Base-by-base conservation (phyloP, 306 rosid species). In the Ormosia semicastrata region DNA sequence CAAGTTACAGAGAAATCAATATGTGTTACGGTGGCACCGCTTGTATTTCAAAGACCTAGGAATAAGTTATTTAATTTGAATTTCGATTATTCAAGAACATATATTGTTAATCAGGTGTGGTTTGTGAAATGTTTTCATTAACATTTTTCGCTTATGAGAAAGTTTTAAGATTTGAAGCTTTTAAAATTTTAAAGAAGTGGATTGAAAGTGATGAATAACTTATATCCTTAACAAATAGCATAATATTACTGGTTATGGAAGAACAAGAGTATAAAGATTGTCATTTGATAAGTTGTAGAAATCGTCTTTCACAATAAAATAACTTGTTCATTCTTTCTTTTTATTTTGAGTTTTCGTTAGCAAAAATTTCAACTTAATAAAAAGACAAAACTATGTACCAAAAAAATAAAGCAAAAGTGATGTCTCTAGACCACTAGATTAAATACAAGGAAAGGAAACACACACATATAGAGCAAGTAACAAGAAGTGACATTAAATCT, bases 381-480 rank as follows among this genome's bases (percentile, higher is more conserved):
- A 34, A 80, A 78, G 89, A 88, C 89, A 88, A 83, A 85, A 40
- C 24, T 1, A 24, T 24, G 24, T 24, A 24, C 24, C 24, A 24
- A 24, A 24, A 24, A 24, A 24, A 24, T 24, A 24, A 24, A 24
- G 24, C 24, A 24, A 24, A 24, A 41, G 5, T 78, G 69, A 57
- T 64, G 71, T 85, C 82, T 73, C 84, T 60, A 40, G 36, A 47
- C 72, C 52, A 44, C 73, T 8, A 59, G 70, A 36, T 79, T 15
- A 44, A 74, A 81, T 46, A 73, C 76, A 66, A 64, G 67, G 50
- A 79, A 82, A 54, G 12, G 15, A 69, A 67, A 75, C 66, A 58
- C 46, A 36, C 72, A 64, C 11, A 60, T 17, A 77, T 69, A 47
- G 56, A 83, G 75, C 83, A 65, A 79, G 82, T 65, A 46, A 75